Evolutionary conservation across 2,329 filamentous ascomycete species (phyloP), one percentile per base, ranked within the genome.

Genomic region (Podosphaera leucotricha): DNA sequence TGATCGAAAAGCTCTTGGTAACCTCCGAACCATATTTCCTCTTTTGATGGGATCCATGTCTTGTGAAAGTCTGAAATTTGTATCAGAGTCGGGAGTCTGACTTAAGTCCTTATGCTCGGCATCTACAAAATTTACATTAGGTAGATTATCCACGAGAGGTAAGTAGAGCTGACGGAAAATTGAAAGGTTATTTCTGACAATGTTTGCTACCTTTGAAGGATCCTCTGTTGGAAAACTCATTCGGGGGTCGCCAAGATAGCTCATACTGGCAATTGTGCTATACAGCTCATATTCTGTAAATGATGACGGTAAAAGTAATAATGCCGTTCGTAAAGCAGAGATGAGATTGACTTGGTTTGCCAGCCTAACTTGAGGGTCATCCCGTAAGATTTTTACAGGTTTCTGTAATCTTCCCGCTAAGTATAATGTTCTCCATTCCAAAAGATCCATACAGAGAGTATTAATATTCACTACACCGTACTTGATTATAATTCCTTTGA

Each of bases 331-430:
- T 4, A 95, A 68, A 2, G 92, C 92, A 7, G 87, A 87, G 38
- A 95, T 71, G 16, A 98, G 71, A 59, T 98, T 98, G 60, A 92
- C 79, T 61, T 98, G 90, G 60, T 98, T 95, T 3, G 87, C 84
- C 26, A 95, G 72, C 26, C 90, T 82, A 36, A 98, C 85, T 42
- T 77, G 77, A 0, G 90, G 83, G 55, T 98, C 83, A 59, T 98
- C 90, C 43, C 86, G 79, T 16, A 98, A 71, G 52, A 98, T 95
- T 65, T 98, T 95, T 61, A 93, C 90, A 1, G 90, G 90, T 60
- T 98, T 98, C 50, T 98, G 90, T 43, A 98, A 69, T 28, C 90
- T 80, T 3, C 90, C 90, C 5, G 92, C 90, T n/a, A 98, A 72
- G 60, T 98, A 98, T 21, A 98, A 67, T 0, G 84, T 93, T 49